Base-by-base conservation (phyloP, 1,284 basidiomycete species). In the Xanthoconium separans region DNA sequence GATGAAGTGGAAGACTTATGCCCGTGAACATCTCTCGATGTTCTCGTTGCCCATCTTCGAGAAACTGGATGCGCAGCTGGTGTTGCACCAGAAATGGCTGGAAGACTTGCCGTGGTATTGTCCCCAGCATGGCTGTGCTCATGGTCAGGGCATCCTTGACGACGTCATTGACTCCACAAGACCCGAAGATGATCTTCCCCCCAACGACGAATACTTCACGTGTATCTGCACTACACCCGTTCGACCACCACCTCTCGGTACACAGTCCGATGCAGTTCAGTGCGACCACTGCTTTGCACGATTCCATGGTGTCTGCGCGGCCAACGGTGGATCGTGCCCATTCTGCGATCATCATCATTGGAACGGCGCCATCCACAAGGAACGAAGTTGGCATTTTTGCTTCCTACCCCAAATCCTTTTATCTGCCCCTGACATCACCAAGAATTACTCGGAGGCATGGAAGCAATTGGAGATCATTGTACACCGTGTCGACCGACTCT, bases 311-410 rank as follows among this genome's bases (percentile, higher is more conserved):
- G 78, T 84, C 52, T 92, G 89, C 60, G 89, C 89, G 12, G 84
- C 84, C 58, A 90, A 86, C 59, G 89, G 89, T n/a, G 89, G 89
- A 36, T 92, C 89, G 9, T 92, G 89, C 65, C 89, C 90, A 0
- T 92, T 92, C 75, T 92, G 89, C 61, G 89, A 92, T 59, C 89
- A 91, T 61, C 86, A 90, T 59, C 90, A 92, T 61, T 92, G 89
- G 89, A 89, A 92, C 61, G 89, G 89, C 29, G 79, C 85, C 8
- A 84, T 91, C 53, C 82, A 83, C 67, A 91, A 90, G 68, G 81
- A 87, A 55, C 83, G 90, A 47, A 87, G 77, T 61, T 92, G 84
- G 81, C 88, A 91, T 64, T 91, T 87, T 71, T 87, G 82, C 65
- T 89, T 82, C 69, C 77, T 92, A 33, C 85, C 89, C 3, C 76